These are phyloP conservation scores for Fomitopsis serialis DNA, from an alignment of 768 basidiomycete species.

Conservation along the genomic window DNA sequence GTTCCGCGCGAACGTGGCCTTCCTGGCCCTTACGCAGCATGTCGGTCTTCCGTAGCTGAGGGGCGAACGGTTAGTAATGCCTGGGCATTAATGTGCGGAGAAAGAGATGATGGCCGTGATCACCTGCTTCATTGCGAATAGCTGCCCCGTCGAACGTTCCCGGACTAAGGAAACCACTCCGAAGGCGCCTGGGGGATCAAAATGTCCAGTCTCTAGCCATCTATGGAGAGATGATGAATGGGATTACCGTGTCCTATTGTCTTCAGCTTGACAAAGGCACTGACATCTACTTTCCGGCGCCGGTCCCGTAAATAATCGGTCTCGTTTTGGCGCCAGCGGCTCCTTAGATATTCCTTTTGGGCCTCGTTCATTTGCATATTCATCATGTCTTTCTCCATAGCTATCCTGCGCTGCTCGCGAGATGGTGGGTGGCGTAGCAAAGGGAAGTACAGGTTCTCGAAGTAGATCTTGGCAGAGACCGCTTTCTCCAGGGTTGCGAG, in stretches of 20 bases:
- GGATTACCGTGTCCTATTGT: conserved; percentile 86
- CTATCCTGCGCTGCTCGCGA: conserved; percentile 76
- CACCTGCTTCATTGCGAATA: conserved; percentile 98
- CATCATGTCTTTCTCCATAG: conserved; percentile 86
- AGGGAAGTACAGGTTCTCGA: conserved; percentile 86
- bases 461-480: conserved; percentile 88
- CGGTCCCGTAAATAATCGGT: conserved; percentile 84
- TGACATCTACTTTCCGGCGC: conserved; percentile 76
- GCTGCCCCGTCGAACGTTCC: conserved; percentile 70
- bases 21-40: conserved; percentile 97
- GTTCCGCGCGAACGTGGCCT: conserved; percentile 93
- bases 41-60: conserved; percentile 76
- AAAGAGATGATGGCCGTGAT: conserved; percentile 16
- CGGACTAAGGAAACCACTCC: conserved; percentile 92
- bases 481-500: conserved; percentile 91
- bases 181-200: conserved; percentile 67
- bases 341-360: conserved; percentile 68
- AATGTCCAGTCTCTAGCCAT: conserved; percentile 6
- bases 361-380: conserved; percentile 63
- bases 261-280: conserved; percentile 84
- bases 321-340: conserved; percentile 83
- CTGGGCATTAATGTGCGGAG: neutral
- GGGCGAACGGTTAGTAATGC: neutral
- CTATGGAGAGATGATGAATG: neutral
- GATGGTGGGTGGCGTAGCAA: conserved; percentile 81